A percentile compares a stretch with the other conserved stretches of the same genome.
Evolutionary conservation across 1,284 basidiomycete species (phyloP).

Genomic region (Marasmius tenuissimus): DNA sequence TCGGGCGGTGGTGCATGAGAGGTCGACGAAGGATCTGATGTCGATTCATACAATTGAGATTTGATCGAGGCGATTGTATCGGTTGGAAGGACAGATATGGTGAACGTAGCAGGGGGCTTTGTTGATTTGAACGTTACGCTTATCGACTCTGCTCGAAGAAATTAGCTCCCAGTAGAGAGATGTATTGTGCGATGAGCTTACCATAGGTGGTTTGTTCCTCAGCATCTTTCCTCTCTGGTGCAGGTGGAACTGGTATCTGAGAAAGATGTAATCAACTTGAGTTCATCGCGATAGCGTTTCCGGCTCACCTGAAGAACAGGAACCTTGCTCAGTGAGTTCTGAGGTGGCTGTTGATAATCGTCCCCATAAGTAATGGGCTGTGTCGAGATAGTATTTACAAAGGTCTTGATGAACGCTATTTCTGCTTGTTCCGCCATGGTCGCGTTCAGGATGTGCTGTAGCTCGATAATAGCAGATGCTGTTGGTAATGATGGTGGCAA

Average conservation of each 20-base stretch:
- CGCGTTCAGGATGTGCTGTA: too few relatives aligned
- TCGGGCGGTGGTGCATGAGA: slow-evolving; percentile 68
- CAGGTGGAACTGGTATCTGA: slow-evolving; percentile 1
- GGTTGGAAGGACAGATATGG: slow-evolving; percentile 66
- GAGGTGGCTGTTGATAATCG: slow-evolving; percentile 76
- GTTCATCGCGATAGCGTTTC: neutral
- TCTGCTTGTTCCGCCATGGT: slow-evolving; percentile 53
- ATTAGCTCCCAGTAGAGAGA: neutral
- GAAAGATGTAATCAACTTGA: neutral
- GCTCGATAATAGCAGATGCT: neutral
- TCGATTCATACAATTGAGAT: slow-evolving; percentile 43
- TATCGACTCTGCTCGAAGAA: slow-evolving; percentile 46
- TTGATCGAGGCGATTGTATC: slow-evolving; percentile 84
- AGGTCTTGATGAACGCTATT: slow-evolving; percentile 72
- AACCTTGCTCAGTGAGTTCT: slow-evolving; percentile 72
- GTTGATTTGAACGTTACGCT: slow-evolving; percentile 83
- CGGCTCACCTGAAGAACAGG: slow-evolving; percentile 66
- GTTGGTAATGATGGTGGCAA: neutral
- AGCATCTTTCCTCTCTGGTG: neutral
- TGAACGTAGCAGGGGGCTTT: slow-evolving; percentile 81
- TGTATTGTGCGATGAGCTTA: neutral
- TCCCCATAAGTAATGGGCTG: slow-evolving; percentile 73
- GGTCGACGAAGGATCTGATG: neutral
- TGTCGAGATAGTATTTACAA: slow-evolving; percentile 64
- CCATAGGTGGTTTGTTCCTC: slow-evolving; percentile 14